Conservation (phyloP, 1,284 basidiomycete species). For the Moesziomyces parantarcticus region DNA sequence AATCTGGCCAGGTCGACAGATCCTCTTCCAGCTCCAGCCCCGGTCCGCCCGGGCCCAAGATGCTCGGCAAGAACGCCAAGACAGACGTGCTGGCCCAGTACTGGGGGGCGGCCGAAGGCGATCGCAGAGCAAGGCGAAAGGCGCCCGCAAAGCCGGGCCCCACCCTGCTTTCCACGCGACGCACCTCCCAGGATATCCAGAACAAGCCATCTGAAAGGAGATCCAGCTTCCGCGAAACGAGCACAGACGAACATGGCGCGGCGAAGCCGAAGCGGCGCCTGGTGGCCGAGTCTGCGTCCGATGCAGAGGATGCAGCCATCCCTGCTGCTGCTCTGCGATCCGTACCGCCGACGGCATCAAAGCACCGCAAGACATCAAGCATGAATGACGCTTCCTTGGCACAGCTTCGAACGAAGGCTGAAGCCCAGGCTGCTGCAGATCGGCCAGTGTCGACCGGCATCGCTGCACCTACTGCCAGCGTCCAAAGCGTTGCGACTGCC, state of each 20-base stretch:
- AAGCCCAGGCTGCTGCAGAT: conserved; percentile 18
- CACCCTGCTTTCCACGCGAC: conserved; percentile 24
- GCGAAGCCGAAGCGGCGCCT: conserved; percentile 35
- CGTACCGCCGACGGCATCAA: conserved; percentile 2
- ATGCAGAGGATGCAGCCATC: conserved; percentile 23
- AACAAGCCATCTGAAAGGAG: conserved; percentile 29
- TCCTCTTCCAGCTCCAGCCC: conserved; percentile 43
- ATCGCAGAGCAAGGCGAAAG: conserved; percentile 48
- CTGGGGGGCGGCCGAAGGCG: conserved; percentile 64
- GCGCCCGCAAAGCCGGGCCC: conserved; percentile 38
- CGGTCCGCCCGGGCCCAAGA: conserved; percentile 59
- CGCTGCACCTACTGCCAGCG: conserved; percentile 8
- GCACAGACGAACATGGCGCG: conserved; percentile 18
- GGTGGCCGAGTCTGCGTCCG: conserved; percentile 38
- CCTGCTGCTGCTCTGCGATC: conserved; percentile 10
- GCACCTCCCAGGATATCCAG: conserved; percentile 26
- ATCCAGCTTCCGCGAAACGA: conserved; percentile 40
- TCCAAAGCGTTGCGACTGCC: too few relatives aligned
- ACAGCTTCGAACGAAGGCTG: conserved; percentile 15
- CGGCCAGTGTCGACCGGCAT: conserved; percentile 9
- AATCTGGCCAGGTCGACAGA: conserved; percentile 15
- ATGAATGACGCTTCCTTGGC: conserved; percentile 32
- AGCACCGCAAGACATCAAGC: conserved; percentile 49
- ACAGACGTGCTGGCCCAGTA: conserved; percentile 64
- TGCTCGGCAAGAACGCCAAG: conserved; percentile 65